phyloP scores from a whole-genome alignment of 2,329 filamentous ascomycete genomes.

The Xylaria sp. region DNA sequence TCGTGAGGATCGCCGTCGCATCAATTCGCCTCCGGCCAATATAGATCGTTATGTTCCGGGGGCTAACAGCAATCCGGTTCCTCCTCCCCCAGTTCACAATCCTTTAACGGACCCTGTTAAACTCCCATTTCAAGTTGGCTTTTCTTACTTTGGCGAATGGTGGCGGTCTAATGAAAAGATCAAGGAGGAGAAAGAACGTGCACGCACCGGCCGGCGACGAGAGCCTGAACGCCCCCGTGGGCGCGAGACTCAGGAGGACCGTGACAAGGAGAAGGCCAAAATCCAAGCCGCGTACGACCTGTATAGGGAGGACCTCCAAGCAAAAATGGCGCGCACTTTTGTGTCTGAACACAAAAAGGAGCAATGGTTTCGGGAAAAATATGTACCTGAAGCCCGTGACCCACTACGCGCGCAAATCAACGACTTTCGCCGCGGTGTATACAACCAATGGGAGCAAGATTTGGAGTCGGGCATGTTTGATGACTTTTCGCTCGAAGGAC shows the following conservation, averaged over 20 bases:
- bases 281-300: conserved; percentile 73
- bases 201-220: conserved; percentile 70
- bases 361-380: conserved; percentile 97
- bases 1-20: conserved; percentile 63
- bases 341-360: conserved; percentile 92
- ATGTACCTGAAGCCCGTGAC: conserved; percentile 81
- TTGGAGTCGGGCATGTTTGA: conserved; percentile 86
- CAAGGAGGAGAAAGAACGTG: conserved; percentile 79
- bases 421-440: conserved; percentile 78
- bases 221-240: conserved; percentile 68
- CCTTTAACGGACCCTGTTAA: conserved; percentile 74
- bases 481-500: conserved; percentile 90
- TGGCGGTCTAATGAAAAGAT: conserved; percentile 83
- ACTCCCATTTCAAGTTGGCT: conserved; percentile 80
- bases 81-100: conserved; percentile 61
- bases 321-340: conserved; percentile 84
- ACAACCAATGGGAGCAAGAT: conserved; percentile 88
- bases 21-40: conserved; percentile 68
- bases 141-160: conserved; percentile 87
- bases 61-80: conserved; percentile 56
- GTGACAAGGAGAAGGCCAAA: conserved; percentile 77
- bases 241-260: conserved; percentile 72
- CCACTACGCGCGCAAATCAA: conserved; percentile 76
- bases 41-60: conserved; percentile 88
- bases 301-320: conserved; percentile 72